These are phyloP conservation scores for Puccinia horiana DNA, from an alignment of 1,284 basidiomycete genomes.

Conservation along the genomic window DNA sequence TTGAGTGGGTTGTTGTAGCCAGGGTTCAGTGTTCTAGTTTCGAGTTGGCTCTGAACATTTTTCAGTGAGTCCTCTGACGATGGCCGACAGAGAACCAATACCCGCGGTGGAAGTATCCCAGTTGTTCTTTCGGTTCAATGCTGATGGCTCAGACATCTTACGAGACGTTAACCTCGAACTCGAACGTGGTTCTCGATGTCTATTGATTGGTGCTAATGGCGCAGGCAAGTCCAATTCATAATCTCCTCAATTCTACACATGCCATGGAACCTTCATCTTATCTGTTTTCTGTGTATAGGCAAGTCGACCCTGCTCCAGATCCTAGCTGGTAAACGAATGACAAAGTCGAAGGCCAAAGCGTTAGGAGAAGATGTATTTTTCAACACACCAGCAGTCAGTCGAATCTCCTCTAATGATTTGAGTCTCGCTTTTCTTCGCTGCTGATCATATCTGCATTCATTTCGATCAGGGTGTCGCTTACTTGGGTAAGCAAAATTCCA, in stretches of 20 bases:
- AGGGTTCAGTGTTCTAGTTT: no score
- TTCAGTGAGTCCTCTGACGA: no score
- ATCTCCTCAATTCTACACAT: not conserved
- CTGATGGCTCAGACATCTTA: constrained; percentile 2
- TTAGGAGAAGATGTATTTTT: constrained; percentile 81
- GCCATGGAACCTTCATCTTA: constrained; percentile 16
- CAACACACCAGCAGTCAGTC: constrained; percentile 61
- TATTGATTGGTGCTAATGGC: constrained; percentile 87
- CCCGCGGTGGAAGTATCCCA: constrained; percentile 29
- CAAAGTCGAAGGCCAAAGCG: constrained; percentile 65
- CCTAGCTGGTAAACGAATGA: constrained; percentile 85
- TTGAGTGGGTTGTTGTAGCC: no score
- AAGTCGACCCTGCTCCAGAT: constrained; percentile 95
- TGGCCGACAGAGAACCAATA: not conserved
- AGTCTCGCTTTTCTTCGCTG: no score
- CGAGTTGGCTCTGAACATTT: no score
- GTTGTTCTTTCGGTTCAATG: constrained; percentile 29
- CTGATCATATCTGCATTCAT: no score
- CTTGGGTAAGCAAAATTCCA: constrained; percentile 68
- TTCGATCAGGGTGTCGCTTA: constrained; percentile 74
- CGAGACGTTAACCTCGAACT: constrained; percentile 63
- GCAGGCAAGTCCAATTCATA: constrained; percentile 63
- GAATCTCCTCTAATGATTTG: not conserved
- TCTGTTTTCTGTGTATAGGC: constrained; percentile 63
- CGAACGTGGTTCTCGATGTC: constrained; percentile 72